Percentiles rank a stretch among this genome's conserved stretches.
phyloP scores from a whole-genome alignment of 169 alveolate genomes.

The Plasmodium falciparum region DNA sequence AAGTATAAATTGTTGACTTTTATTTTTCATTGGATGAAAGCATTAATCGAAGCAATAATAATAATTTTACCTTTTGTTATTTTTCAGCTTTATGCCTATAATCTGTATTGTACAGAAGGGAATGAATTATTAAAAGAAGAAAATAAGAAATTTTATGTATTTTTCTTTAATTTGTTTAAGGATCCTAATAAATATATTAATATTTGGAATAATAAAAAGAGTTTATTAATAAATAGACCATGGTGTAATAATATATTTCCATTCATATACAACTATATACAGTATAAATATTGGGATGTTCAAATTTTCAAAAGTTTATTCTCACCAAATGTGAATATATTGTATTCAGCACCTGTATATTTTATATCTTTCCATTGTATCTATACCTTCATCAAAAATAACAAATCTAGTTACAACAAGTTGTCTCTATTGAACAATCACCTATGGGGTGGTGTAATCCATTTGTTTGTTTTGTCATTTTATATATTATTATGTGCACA shows the following conservation, averaged over 20 bases:
- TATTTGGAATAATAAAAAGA: not conserved
- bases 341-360: slow-evolving; percentile 71
- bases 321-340: slow-evolving; percentile 30
- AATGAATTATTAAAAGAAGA: slow-evolving; percentile 47
- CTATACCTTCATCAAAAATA: slow-evolving; percentile 5
- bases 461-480: slow-evolving; percentile 27
- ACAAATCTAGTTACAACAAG: not conserved
- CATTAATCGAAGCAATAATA: slow-evolving; percentile 78
- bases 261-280: slow-evolving; percentile 79
- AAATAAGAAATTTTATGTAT: slow-evolving; percentile 52
- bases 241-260: slow-evolving; percentile 82
- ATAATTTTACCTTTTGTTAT: slow-evolving; percentile 78
- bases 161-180: slow-evolving; percentile 34
- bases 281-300: slow-evolving; percentile 83
- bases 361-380: slow-evolving; percentile 47
- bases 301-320: slow-evolving; percentile 76
- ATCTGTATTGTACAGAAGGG: slow-evolving; percentile 74
- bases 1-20: not conserved
- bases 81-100: slow-evolving; percentile 80
- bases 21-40: slow-evolving; percentile 78
- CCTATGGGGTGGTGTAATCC: slow-evolving; percentile 19
- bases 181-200: slow-evolving; percentile 17
- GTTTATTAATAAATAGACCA: slow-evolving; percentile 60
- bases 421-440: slow-evolving; percentile 5
- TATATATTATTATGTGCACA: slow-evolving; percentile 67